Evolutionary conservation across 257 asterid genomes (phyloP).

Genomic region (Nicotiana tomentosiformis): DNA sequence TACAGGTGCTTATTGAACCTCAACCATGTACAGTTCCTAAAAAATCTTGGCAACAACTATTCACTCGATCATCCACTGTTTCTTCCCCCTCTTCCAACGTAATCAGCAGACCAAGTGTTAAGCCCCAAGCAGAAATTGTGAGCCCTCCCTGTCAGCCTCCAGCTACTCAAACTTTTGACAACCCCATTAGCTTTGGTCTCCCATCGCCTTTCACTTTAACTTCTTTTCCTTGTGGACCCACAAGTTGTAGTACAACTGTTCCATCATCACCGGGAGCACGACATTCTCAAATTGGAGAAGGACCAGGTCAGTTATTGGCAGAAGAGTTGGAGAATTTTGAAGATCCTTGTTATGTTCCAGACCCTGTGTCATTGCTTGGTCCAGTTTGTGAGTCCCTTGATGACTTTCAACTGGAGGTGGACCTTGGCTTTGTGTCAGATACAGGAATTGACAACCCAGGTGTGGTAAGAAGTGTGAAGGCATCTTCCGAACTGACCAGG

Average conservation of each 20-base stretch:
- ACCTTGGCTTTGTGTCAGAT: conserved; percentile 59
- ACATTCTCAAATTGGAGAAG: conserved; percentile 50
- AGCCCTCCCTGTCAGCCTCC: conserved; percentile 42
- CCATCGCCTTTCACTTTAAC: conserved; percentile 52
- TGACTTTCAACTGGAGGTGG: conserved; percentile 57
- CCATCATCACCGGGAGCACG: conserved; percentile 48
- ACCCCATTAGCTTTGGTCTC: conserved; percentile 55
- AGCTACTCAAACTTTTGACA: conserved; percentile 49
- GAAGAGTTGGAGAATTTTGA: conserved; percentile 83
- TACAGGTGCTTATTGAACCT: conserved; percentile 69
- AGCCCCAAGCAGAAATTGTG: conserved; percentile 48
- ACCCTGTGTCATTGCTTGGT: conserved; percentile 85
- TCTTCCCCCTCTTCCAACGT: conserved; percentile 51
- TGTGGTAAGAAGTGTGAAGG: conserved; percentile 37
- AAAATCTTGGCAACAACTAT: conserved; percentile 93
- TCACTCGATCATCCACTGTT: conserved; percentile 63
- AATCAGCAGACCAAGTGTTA: conserved; percentile 59
- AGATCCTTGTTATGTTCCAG: conserved; percentile 96
- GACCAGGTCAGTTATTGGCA: conserved; percentile 50
- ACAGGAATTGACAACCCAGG: conserved; percentile 46
- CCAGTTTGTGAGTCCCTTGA: conserved; percentile 97
- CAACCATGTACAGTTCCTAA: conserved; percentile 64
- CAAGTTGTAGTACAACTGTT: conserved; percentile 34
- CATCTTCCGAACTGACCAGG: conserved; percentile 55
- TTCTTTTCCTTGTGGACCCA: conserved; percentile 46